A percentile compares a stretch with the other conserved stretches of the same genome.
These are phyloP conservation scores for Bacidia rubella DNA, from an alignment of 495 filamentous ascomycete genomes.

Conservation along the genomic window DNA sequence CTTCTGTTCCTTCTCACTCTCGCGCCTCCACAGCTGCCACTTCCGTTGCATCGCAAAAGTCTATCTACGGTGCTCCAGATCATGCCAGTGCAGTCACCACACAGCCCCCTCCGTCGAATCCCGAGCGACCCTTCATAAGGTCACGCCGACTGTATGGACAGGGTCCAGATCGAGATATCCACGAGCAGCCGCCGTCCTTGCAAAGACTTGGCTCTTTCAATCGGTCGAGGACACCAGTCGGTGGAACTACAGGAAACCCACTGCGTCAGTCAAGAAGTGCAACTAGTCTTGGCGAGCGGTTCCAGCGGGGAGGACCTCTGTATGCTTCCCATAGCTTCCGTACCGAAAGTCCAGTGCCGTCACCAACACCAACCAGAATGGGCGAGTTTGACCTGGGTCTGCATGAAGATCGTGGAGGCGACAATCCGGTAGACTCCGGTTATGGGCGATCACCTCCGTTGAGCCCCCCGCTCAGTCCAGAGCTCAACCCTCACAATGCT, in stretches of 20 bases:
- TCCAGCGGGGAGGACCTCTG: constrained; percentile 36
- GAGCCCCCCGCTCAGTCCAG: constrained; percentile 53
- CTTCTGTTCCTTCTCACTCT: constrained; percentile 53
- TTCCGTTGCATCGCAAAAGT: constrained; percentile 67
- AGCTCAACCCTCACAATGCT: constrained; percentile 35
- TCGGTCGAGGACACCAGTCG: constrained; percentile 28
- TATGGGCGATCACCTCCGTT: constrained; percentile 46
- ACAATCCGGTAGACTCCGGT: constrained; percentile 21
- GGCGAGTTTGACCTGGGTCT: constrained; percentile 15
- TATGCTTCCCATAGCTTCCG: constrained; percentile 26
- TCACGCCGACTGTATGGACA: constrained; percentile 75
- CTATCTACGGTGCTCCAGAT: constrained; percentile 21
- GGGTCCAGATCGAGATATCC: constrained; percentile 61
- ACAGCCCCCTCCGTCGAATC: constrained; percentile 14
- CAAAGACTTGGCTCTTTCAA: constrained; percentile 67
- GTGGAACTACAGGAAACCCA: not conserved
- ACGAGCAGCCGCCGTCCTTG: constrained; percentile 69
- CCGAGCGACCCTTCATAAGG: constrained; percentile 41
- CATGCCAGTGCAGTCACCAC: constrained; percentile 25
- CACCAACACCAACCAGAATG: constrained; percentile 21
- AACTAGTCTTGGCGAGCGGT: constrained; percentile 41
- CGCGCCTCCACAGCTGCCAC: constrained; percentile 84
- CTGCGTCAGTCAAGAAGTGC: constrained; percentile 38
- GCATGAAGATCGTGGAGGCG: constrained; percentile 16
- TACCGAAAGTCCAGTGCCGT: constrained; percentile 39